Percentiles rank a stretch among this genome's conserved stretches.
These are phyloP conservation scores for Oryza glaberrima DNA, from an alignment of 176 grass and related monocot species.

Conservation along the genomic window DNA sequence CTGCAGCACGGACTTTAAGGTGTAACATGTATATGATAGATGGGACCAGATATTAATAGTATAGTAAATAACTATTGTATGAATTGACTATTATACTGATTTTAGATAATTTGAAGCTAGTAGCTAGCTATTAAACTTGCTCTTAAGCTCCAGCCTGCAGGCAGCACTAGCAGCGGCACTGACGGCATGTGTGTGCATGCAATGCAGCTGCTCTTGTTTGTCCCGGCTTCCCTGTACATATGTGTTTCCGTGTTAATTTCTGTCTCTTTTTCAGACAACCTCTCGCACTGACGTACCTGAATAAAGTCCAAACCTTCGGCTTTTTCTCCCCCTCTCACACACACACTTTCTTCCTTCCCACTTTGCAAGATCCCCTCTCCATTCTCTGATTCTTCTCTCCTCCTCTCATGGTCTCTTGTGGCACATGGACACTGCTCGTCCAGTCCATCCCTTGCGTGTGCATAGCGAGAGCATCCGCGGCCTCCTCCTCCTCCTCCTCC, in stretches of 20 bases:
- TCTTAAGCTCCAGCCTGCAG: too few species aligned
- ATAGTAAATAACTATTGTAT: too few species aligned
- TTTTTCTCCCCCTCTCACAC: background rate
- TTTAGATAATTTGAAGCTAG: too few species aligned
- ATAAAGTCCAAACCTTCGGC: constrained; percentile 24
- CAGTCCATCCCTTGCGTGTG: background rate
- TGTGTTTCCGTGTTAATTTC: background rate
- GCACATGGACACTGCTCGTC: background rate
- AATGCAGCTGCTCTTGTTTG: background rate
- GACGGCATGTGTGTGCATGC: background rate
- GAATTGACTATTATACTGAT: too few species aligned
- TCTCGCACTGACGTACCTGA: background rate
- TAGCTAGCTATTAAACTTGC: too few species aligned
- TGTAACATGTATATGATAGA: too few species aligned
- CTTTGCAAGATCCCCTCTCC: background rate
- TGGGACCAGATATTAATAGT: too few species aligned
- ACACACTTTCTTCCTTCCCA: background rate
- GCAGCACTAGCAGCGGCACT: background rate
- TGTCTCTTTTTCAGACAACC: constrained; percentile 15
- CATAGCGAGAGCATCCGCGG: background rate
- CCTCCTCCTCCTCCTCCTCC: background rate
- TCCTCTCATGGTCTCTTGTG: background rate
- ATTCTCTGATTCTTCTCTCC: background rate
- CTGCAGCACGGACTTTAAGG: too few species aligned
- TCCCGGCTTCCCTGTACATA: background rate